Percentiles rank a stretch among this genome's conserved stretches.
These are phyloP conservation scores for Vickermania ingenoplastis DNA, from an alignment of 208 protist species.

Conservation along the genomic window DNA sequence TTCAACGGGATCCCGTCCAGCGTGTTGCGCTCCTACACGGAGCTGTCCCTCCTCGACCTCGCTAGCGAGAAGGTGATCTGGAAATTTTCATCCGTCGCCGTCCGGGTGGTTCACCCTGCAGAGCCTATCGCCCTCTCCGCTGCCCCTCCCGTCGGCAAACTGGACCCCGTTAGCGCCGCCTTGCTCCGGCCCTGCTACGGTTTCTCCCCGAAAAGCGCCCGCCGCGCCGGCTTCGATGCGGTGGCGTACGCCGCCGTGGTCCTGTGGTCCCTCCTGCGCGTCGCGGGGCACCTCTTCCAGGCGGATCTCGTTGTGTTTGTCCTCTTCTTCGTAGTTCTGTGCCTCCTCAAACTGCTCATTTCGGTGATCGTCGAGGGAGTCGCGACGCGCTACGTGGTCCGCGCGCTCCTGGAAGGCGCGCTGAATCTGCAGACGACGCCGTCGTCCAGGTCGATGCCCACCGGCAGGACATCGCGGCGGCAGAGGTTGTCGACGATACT, in stretches of 20 bases:
- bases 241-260: slow-evolving; percentile 33
- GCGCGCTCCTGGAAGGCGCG: slow-evolving; percentile 10
- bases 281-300: slow-evolving; percentile 14
- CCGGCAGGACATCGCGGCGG: neutral
- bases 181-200: slow-evolving; percentile 23
- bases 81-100: slow-evolving; percentile 15
- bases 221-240: slow-evolving; percentile 27
- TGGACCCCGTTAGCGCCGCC: neutral
- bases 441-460: neutral
- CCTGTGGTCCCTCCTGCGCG: slow-evolving; percentile 24
- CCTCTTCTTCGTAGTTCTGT: slow-evolving; percentile 8
- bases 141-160: neutral
- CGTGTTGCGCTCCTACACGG: slow-evolving; percentile 45
- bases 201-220: slow-evolving; percentile 34
- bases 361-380: slow-evolving; percentile 14
- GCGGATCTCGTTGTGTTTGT: slow-evolving; percentile 14
- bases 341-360: slow-evolving; percentile 22
- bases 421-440: neutral
- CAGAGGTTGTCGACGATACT: neutral
- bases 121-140: neutral
- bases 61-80: slow-evolving; percentile 27
- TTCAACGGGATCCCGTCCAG: slow-evolving; percentile 75
- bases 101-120: neutral
- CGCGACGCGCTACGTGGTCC: slow-evolving; percentile 22
- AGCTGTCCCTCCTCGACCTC: slow-evolving; percentile 36